A percentile compares a stretch with the other conserved stretches of the same genome.
Evolutionary conservation across 2,329 filamentous ascomycete genomes (phyloP).

Genomic region (Drechslerella dactyloides): DNA sequence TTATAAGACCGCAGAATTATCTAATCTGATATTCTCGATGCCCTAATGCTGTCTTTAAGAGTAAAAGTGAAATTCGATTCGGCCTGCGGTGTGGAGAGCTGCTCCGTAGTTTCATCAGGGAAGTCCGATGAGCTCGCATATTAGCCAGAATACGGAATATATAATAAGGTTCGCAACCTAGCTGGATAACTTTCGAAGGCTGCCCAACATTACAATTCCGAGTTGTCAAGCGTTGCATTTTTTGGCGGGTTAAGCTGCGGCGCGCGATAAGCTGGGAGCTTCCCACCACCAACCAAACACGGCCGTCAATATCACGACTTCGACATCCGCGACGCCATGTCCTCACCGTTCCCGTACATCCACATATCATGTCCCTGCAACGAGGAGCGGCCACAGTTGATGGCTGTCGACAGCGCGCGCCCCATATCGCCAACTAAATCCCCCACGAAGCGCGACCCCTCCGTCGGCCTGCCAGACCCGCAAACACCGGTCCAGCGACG

Average conservation of each 20-base stretch:
- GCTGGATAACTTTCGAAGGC: no score
- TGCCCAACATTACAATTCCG: no score
- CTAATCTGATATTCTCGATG: no score
- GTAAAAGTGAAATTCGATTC: no score
- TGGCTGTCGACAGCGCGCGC: slow-evolving; percentile 45
- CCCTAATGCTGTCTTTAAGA: no score
- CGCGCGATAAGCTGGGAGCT: background rate
- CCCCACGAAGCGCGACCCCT: slow-evolving; percentile 57
- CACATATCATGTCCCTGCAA: slow-evolving; percentile 71
- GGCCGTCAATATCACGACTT: slow-evolving; percentile 1
- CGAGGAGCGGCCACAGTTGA: slow-evolving; percentile 58
- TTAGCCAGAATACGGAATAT: no score
- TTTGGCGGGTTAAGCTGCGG: background rate
- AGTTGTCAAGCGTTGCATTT: background rate
- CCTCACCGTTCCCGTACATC: slow-evolving; percentile 65
- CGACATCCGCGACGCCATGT: slow-evolving; percentile 16
- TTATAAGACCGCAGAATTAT: no score
- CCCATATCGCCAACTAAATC: slow-evolving; percentile 57
- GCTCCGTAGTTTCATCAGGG: no score
- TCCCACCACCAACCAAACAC: background rate
- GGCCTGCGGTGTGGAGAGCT: no score
- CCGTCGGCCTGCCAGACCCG: slow-evolving; percentile 46
- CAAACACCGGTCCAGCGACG: slow-evolving; percentile 50
- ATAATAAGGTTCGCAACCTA: no score
- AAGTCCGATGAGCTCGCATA: no score